phyloP scores from a whole-genome alignment of 2,329 filamentous ascomycete species.

The Talaromyces sp. region DNA sequence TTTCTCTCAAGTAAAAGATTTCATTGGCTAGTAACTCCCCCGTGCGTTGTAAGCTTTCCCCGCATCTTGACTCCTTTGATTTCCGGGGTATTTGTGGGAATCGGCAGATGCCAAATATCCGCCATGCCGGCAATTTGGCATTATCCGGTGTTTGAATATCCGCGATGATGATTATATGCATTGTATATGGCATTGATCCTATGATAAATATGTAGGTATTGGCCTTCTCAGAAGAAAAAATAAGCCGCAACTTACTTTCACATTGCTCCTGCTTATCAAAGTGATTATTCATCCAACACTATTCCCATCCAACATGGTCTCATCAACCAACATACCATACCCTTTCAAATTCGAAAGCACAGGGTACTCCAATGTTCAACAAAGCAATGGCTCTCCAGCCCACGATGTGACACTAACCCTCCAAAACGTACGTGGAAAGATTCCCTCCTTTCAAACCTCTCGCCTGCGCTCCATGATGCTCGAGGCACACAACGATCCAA shows the following conservation, averaged over 20 bases:
- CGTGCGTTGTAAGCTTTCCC: too few species aligned
- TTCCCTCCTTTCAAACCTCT: neutral
- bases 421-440: neutral
- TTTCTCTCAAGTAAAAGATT: neutral
- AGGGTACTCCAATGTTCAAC: neutral
- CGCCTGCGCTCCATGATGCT: conserved; percentile 35
- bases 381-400: neutral
- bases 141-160: neutral
- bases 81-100: neutral
- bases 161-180: neutral
- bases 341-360: neutral
- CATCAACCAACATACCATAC: neutral
- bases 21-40: neutral
- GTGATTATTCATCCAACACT: neutral
- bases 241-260: too few species aligned
- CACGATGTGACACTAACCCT: neutral
- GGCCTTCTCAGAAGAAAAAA: neutral
- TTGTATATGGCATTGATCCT: neutral
- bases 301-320: neutral
- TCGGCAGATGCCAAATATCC: neutral
- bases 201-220: neutral
- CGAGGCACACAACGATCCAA: conserved; percentile 36
- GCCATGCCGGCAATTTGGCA: neutral
- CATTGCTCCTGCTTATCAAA: neutral
- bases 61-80: neutral